Evolutionary conservation across 192 early-diverging fungal genomes (phyloP).

Genomic region (Linnemannia schmuckeri): DNA sequence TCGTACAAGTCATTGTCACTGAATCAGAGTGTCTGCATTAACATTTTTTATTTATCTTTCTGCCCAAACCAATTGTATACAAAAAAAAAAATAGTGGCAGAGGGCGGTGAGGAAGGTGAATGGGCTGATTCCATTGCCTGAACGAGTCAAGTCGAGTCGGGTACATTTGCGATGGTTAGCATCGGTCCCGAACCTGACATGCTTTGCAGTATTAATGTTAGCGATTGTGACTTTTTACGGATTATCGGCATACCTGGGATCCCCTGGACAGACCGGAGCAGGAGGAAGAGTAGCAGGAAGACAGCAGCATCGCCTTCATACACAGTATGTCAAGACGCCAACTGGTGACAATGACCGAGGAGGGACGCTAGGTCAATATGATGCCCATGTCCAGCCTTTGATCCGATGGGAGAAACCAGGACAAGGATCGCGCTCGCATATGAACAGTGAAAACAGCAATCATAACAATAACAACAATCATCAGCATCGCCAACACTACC

Average conservation of each 20-base stretch:
- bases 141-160: slow-evolving; percentile 14
- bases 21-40: not conserved
- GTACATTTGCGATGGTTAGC: slow-evolving; percentile 43
- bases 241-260: not conserved
- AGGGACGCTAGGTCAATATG: slow-evolving; percentile 15
- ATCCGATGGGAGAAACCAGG: slow-evolving; percentile 40
- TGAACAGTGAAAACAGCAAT: not conserved
- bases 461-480: not conserved
- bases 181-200: slow-evolving; percentile 32
- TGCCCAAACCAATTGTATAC: not conserved
- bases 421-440: not conserved
- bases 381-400: slow-evolving; percentile 46
- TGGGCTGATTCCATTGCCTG: slow-evolving; percentile 20
- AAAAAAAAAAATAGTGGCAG: slow-evolving; percentile 16
- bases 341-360: not conserved
- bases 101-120: not conserved
- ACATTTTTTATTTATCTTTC: not conserved
- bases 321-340: not conserved
- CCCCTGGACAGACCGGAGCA: not conserved
- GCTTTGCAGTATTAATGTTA: slow-evolving; percentile 17
- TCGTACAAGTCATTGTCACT: not conserved
- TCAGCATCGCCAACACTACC: not conserved
- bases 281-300: not conserved
- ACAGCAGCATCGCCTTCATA: not conserved
- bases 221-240: slow-evolving; percentile 14